phyloP scores from a whole-genome alignment of 164 flowering plant species.

The Kingdonia uniflora region DNA sequence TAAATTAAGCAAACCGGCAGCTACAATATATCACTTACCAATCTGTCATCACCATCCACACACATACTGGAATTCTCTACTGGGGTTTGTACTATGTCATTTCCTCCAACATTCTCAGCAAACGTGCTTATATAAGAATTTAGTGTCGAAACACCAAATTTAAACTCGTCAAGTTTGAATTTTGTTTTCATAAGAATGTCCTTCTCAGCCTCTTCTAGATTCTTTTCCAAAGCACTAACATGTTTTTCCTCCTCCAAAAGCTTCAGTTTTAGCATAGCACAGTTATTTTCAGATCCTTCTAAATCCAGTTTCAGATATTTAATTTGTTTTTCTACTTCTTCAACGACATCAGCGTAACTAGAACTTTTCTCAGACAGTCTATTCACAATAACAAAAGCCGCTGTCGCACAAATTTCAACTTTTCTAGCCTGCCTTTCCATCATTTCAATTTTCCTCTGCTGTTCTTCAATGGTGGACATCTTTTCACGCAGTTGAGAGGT shows the following conservation, averaged over 20 bases:
- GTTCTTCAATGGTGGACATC: conserved; percentile 20
- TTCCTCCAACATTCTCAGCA: conserved; percentile 18
- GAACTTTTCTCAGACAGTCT: conserved; percentile 45
- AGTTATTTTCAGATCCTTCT: conserved; percentile 20
- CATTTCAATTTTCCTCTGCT: conserved; percentile 29
- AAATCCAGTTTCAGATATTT: conserved; percentile 26
- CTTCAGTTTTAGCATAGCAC: conserved; percentile 20
- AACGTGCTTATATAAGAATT: conserved; percentile 35
- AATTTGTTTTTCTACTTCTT: conserved; percentile 34
- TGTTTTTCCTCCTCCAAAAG: conserved; percentile 32
- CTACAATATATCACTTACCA: conserved; percentile 28
- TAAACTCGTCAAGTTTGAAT: conserved; percentile 52
- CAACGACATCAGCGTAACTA: conserved; percentile 19
- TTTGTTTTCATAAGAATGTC: conserved; percentile 27
- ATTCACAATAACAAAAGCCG: conserved; percentile 60
- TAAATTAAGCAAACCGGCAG: no score
- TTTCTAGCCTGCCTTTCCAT: conserved; percentile 31
- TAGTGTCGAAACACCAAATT: conserved; percentile 41
- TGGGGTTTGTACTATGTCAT: conserved; percentile 10
- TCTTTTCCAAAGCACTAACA: conserved; percentile 27
- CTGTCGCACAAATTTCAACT: conserved; percentile 55
- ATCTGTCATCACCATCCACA: conserved; percentile 14
- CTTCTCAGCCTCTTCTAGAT: conserved; percentile 36
- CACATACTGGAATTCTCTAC: conserved; percentile 8
- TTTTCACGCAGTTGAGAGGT: conserved; percentile 34